Evolutionary conservation across 1,139 yeast genomes (phyloP).

Genomic region (Suhomyces bokatorum): DNA sequence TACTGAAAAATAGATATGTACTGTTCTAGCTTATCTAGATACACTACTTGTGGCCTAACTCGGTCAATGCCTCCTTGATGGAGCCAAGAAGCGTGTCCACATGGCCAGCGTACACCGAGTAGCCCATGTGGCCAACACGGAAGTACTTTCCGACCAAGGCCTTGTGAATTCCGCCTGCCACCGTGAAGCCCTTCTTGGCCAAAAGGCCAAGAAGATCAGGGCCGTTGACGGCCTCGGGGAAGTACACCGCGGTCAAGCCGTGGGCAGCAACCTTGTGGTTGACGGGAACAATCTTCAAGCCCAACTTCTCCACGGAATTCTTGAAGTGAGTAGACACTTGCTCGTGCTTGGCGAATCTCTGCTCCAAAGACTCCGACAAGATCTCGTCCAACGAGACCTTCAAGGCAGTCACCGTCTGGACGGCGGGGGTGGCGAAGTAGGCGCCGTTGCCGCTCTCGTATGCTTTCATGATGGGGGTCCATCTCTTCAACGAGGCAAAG

Average conservation of each 20-base stretch:
- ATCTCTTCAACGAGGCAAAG: slow-evolving; percentile 76
- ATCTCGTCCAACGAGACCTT: slow-evolving; percentile 77
- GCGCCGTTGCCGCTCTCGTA: slow-evolving; percentile 82
- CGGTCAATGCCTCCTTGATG: slow-evolving; percentile 28
- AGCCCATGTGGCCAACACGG: slow-evolving; percentile 96
- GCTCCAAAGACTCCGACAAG: slow-evolving; percentile 56
- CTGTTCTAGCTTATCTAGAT: background rate
- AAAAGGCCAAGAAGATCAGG: slow-evolving; percentile 56
- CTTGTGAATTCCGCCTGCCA: slow-evolving; percentile 91
- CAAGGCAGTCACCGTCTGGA: slow-evolving; percentile 81
- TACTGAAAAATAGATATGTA: background rate
- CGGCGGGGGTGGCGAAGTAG: slow-evolving; percentile 93
- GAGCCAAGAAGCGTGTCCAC: slow-evolving; percentile 38
- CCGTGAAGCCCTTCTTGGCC: slow-evolving; percentile 68
- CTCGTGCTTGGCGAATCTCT: slow-evolving; percentile 64
- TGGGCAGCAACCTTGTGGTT: slow-evolving; percentile 70
- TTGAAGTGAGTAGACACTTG: slow-evolving; percentile 68
- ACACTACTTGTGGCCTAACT: slow-evolving; percentile 9
- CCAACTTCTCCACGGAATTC: slow-evolving; percentile 51
- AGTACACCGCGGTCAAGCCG: slow-evolving; percentile 85
- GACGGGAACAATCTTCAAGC: slow-evolving; percentile 69
- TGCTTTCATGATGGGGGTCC: slow-evolving; percentile 88
- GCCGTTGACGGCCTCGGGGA: slow-evolving; percentile 75
- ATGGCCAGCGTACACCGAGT: slow-evolving; percentile 47
- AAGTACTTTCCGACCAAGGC: slow-evolving; percentile 80